Evolutionary conservation across 1,139 yeast genomes (phyloP).

Genomic region (Blastobotrys malaysiensis): DNA sequence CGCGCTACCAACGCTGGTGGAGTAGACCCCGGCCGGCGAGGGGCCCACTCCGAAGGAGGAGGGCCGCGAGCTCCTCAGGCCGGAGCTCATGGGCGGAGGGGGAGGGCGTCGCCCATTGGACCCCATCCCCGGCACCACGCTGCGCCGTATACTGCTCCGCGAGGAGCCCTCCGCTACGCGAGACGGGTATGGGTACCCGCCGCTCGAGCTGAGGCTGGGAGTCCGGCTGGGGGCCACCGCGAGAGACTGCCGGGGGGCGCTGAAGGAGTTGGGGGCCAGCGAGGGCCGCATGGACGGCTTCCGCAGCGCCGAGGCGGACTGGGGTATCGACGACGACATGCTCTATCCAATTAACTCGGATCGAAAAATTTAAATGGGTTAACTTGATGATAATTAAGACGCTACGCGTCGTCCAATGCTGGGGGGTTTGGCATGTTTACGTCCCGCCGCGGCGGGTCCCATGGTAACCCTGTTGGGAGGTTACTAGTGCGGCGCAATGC

Average conservation of each 20-base stretch:
- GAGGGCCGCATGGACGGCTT: slow-evolving; percentile 22
- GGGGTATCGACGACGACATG: slow-evolving; percentile 10
- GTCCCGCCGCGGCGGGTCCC: not conserved
- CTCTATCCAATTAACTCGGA: not conserved
- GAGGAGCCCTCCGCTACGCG: not conserved
- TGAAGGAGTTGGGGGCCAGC: slow-evolving; percentile 14
- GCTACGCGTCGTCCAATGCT: not conserved
- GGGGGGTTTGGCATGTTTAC: not conserved
- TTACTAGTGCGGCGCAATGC: not conserved
- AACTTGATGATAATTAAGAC: not conserved
- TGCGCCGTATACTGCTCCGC: slow-evolving; percentile 7
- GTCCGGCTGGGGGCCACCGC: slow-evolving; percentile 11
- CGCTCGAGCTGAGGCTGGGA: not conserved
- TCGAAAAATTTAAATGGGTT: not conserved
- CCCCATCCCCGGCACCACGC: slow-evolving; percentile 3
- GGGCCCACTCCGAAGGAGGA: slow-evolving; percentile 21
- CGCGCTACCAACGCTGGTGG: slow-evolving; percentile 4
- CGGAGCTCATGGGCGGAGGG: not conserved
- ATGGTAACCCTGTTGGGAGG: not conserved
- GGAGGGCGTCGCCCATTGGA: not conserved
- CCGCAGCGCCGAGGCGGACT: slow-evolving; percentile 18
- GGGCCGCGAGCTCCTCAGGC: not conserved
- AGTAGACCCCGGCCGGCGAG: not conserved
- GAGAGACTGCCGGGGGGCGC: slow-evolving; percentile 9
- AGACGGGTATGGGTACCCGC: not conserved